phyloP scores from a whole-genome alignment of 805 yeast species.

The Hanseniaspora taiwanica region DNA sequence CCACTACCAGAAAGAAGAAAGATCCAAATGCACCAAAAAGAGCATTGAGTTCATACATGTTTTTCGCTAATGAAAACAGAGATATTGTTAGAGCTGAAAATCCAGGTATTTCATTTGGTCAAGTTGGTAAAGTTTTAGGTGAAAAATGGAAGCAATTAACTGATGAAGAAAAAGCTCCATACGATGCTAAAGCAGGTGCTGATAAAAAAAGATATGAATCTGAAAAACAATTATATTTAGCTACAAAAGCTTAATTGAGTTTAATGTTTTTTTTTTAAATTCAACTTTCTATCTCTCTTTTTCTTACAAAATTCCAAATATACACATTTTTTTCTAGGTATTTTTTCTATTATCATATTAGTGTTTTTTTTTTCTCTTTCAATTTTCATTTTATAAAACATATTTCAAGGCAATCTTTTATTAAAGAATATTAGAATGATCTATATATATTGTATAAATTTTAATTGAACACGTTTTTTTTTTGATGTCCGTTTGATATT shows the following conservation, averaged over 20 bases:
- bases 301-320: no score
- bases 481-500: no score
- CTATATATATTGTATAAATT: no score
- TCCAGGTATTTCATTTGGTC: constrained; percentile 93
- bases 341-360: no score
- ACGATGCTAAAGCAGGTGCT: constrained; percentile 83
- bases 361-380: no score
- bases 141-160: constrained; percentile 90
- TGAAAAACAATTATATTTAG: constrained; percentile 78
- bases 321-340: no score
- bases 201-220: constrained; percentile 97
- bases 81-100: constrained; percentile 90
- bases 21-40: constrained; percentile 99
- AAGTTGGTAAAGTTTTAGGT: constrained; percentile 89
- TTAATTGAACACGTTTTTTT: no score
- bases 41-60: constrained; percentile 96
- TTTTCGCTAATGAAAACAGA: constrained; percentile 95
- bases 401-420: no score
- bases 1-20: constrained; percentile 34
- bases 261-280: no score
- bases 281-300: no score
- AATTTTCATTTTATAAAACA: no score
- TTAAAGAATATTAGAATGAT: no score
- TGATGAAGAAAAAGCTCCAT: constrained; percentile 75
- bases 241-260: constrained; percentile 29